Percentiles rank a stretch among this genome's conserved stretches.
Evolutionary conservation across 768 basidiomycete species (phyloP).

Genomic region (Kondoa malvinella): DNA sequence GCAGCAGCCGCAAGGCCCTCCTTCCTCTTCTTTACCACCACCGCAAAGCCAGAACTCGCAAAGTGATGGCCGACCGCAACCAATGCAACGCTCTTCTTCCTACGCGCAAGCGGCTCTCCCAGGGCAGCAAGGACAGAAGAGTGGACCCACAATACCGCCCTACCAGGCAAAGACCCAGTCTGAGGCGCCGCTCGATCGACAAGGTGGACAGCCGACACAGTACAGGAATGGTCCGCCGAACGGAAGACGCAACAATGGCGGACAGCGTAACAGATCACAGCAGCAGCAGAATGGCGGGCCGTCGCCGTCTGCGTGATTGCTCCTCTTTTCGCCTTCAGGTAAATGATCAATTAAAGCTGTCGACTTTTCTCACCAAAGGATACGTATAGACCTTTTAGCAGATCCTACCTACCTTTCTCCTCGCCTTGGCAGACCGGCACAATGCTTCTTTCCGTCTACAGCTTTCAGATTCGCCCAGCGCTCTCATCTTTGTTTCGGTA

Average conservation of each 20-base stretch:
- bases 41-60: not conserved
- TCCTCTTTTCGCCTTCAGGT: no score
- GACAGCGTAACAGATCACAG: not conserved
- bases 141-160: not conserved
- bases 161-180: not conserved
- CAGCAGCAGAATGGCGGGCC: not conserved
- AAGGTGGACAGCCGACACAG: not conserved
- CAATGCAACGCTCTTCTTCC: not conserved
- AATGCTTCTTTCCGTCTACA: no score
- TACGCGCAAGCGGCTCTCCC: constrained; percentile 3
- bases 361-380: no score
- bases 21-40: not conserved
- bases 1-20: not conserved
- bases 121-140: not conserved
- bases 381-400: no score
- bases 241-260: not conserved
- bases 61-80: not conserved
- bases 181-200: constrained; percentile 1
- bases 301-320: not conserved
- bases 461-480: no score
- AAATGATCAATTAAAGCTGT: no score
- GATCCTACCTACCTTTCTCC: no score
- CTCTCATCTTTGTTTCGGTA: no score
- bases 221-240: constrained; percentile 7
- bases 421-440: no score